phyloP scores from a whole-genome alignment of 148 eudicot species.

The Fagopyrum homotropicum region DNA sequence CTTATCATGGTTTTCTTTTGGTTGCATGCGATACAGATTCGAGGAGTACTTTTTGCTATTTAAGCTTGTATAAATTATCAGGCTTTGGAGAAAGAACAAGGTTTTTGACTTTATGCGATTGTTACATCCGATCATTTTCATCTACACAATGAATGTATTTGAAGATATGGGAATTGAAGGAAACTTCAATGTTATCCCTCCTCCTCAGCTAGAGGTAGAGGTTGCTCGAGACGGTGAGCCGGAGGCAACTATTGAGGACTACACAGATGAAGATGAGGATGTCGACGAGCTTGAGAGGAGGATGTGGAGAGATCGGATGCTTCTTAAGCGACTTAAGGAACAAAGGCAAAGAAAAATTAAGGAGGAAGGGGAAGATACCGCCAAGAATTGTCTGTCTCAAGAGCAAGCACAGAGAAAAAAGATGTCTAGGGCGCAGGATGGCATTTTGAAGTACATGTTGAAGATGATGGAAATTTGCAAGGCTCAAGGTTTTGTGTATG shows the following conservation, averaged over 20 bases:
- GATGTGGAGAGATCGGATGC: slow-evolving; percentile 56
- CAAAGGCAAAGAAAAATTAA: not conserved
- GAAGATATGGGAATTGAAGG: not conserved
- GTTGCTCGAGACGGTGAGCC: not conserved
- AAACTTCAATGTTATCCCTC: not conserved
- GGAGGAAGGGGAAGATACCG: slow-evolving; percentile 15
- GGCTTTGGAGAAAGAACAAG: not conserved
- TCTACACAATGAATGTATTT: not conserved
- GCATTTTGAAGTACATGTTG: slow-evolving; percentile 62
- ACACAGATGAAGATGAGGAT: slow-evolving; percentile 55
- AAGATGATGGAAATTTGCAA: slow-evolving; percentile 75
- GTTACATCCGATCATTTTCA: not conserved
- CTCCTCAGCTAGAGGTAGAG: not conserved
- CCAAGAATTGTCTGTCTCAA: slow-evolving; percentile 38
- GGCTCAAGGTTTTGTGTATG: slow-evolving; percentile 70
- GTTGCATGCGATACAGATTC: not conserved
- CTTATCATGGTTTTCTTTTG: not conserved
- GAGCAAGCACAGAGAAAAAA: slow-evolving; percentile 62
- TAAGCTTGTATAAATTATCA: not conserved
- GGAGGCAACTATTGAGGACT: slow-evolving; percentile 22
- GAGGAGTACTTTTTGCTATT: not conserved
- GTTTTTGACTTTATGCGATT: not conserved
- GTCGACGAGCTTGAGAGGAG: slow-evolving; percentile 59
- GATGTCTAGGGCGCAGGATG: slow-evolving; percentile 70
- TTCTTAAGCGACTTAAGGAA: slow-evolving; percentile 50